These are phyloP conservation scores for Gyromitra esculenta DNA, from an alignment of 2,329 filamentous ascomycete genomes.

Conservation along the genomic window DNA sequence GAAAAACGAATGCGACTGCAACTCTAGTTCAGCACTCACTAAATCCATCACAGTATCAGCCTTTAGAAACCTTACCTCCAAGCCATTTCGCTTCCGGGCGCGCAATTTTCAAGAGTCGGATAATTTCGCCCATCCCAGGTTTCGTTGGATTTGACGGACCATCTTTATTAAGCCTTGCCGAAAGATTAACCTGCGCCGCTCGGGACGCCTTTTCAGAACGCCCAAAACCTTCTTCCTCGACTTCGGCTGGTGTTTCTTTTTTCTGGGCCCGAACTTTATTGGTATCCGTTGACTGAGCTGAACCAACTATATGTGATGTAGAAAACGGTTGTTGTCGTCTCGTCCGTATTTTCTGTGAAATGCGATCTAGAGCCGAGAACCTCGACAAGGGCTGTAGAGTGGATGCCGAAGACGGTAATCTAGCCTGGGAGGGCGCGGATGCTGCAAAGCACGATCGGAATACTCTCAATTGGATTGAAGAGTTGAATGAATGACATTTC, in stretches of 20 bases:
- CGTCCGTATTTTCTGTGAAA: constrained; percentile 2
- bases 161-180: constrained; percentile 86
- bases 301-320: constrained; percentile 42
- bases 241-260: constrained; percentile 23
- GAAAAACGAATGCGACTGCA: constrained; percentile 78
- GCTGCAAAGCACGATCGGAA: not conserved
- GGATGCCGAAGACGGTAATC: not conserved
- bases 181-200: constrained; percentile 88
- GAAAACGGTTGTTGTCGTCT: constrained; percentile 23
- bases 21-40: constrained; percentile 6
- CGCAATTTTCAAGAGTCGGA: constrained; percentile 88
- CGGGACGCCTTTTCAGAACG: constrained; percentile 84
- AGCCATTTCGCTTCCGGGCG: constrained; percentile 83
- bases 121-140: constrained; percentile 78
- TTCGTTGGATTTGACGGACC: constrained; percentile 65
- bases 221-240: constrained; percentile 70
- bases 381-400: constrained; percentile 5
- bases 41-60: not conserved
- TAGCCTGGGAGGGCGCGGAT: not conserved
- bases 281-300: constrained; percentile 55
- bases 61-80: constrained; percentile 59
- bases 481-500: constrained; percentile 9
- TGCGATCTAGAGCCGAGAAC: constrained; percentile 16
- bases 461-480: not conserved
- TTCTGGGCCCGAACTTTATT: not conserved